Percentiles rank a stretch among this genome's conserved stretches.
phyloP scores from a whole-genome alignment of 1,139 yeast species.

The Hyphopichia pseudoburtonii region DNA sequence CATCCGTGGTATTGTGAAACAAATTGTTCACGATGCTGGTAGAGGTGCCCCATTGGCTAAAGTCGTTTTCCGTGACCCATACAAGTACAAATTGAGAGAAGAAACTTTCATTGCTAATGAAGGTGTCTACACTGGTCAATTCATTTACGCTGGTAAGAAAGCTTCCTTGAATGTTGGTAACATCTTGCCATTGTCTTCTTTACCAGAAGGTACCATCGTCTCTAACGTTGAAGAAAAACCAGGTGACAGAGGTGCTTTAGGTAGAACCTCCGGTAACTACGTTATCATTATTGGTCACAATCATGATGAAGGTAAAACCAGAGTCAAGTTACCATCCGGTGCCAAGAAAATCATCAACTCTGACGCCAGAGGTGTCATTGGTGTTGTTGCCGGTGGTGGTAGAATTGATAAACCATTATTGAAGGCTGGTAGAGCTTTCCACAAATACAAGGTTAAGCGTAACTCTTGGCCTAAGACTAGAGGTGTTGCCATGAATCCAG shows the following conservation, averaged over 20 bases:
- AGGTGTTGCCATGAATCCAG: constrained; percentile 99
- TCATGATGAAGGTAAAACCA: constrained; percentile 98
- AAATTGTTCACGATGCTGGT: constrained; percentile 98
- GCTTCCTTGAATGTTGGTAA: constrained; percentile 97
- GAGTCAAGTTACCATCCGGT: constrained; percentile 98
- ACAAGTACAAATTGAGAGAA: constrained; percentile 96
- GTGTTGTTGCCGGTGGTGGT: constrained; percentile 99
- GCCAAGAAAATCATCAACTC: constrained; percentile 96
- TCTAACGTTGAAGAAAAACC: constrained; percentile 98
- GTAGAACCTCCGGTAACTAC: constrained; percentile 99
- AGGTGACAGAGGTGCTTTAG: constrained; percentile 99
- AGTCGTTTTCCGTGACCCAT: constrained; percentile 99
- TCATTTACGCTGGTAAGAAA: constrained; percentile 98
- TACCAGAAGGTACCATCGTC: constrained; percentile 99
- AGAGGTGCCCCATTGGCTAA: constrained; percentile 99
- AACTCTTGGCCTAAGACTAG: constrained; percentile 99
- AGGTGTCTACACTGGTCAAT: constrained; percentile 99
- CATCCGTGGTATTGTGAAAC: constrained; percentile 98
- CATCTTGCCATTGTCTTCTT: constrained; percentile 93
- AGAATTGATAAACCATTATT: constrained; percentile 99
- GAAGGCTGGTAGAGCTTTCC: constrained; percentile 99
- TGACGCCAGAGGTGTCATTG: constrained; percentile 98
- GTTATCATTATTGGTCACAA: constrained; percentile 98
- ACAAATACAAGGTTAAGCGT: constrained; percentile 98
- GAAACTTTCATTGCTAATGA: constrained; percentile 99